phyloP scores from a whole-genome alignment of 23 red algal genomes.

The Cyanidium caldarium region DNA sequence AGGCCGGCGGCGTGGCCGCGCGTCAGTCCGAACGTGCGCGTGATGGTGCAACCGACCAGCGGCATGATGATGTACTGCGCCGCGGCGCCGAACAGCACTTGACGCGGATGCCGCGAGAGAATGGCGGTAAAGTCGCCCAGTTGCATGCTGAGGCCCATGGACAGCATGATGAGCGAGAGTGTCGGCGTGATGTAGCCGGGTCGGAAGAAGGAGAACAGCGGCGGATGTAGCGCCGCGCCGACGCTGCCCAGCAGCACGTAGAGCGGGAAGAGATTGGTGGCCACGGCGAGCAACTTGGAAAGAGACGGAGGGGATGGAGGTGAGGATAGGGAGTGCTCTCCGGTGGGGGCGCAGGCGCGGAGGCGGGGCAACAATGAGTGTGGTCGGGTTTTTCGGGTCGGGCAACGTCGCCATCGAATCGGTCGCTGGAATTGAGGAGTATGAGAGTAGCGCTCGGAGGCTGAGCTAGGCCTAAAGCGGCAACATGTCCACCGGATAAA shows the following conservation, averaged over 20 bases:
- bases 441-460: too few relatives aligned
- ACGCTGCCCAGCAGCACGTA: conserved; percentile 49
- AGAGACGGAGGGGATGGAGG: too few relatives aligned
- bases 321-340: too few relatives aligned
- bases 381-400: too few relatives aligned
- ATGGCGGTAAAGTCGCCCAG: conserved; percentile 30
- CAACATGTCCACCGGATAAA: too few relatives aligned
- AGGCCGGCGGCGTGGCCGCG: conserved; percentile 38
- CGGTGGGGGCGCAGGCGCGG: too few relatives aligned
- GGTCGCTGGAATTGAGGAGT: too few relatives aligned
- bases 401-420: too few relatives aligned
- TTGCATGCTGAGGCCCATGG: conserved; percentile 73
- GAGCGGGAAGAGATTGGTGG: conserved; percentile 52
- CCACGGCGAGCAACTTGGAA: background rate
- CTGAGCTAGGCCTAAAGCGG: too few relatives aligned
- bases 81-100: conserved; percentile 52
- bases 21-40: conserved; percentile 21
- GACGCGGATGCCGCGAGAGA: conserved; percentile 10
- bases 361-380: too few relatives aligned
- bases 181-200: conserved; percentile 35
- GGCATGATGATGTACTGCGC: conserved; percentile 90
- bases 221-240: conserved; percentile 21
- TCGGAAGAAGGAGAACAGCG: conserved; percentile 59
- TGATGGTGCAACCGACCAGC: conserved; percentile 19
- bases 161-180: conserved; percentile 73